phyloP scores from a whole-genome alignment of 2,329 filamentous ascomycete genomes.

The Pseudopyricularia javanii region DNA sequence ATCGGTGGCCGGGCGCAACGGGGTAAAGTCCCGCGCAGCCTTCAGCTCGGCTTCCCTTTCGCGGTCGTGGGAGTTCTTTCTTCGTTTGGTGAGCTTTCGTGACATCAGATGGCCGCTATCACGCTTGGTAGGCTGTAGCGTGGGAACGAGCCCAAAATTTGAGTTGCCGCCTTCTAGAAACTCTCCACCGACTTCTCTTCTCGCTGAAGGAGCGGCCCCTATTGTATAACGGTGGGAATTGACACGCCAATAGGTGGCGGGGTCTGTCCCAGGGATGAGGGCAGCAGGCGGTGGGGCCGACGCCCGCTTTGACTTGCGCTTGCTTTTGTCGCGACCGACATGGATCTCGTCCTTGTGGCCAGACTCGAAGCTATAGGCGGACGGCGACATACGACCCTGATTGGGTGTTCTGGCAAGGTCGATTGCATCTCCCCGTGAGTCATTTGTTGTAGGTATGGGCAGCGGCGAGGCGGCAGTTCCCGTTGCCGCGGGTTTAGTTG shows the following conservation, averaged over 20 bases:
- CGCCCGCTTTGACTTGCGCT: constrained; percentile 10
- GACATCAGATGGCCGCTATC: constrained; percentile 43
- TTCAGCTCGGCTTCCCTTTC: constrained; percentile 79
- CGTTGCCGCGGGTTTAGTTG: constrained; percentile 15
- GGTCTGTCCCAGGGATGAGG: constrained; percentile 5
- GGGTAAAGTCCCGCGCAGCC: constrained; percentile 62
- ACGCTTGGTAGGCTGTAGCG: constrained; percentile 46
- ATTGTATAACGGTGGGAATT: not conserved
- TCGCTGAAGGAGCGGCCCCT: not conserved
- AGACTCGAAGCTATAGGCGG: constrained; percentile 51
- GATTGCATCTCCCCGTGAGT: not conserved
- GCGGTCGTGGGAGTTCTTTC: constrained; percentile 56
- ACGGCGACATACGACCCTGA: not conserved
- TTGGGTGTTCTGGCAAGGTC: not conserved
- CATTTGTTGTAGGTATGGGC: not conserved
- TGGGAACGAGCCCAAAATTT: constrained; percentile 29
- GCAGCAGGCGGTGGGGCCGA: constrained; percentile 14
- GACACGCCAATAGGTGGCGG: not conserved
- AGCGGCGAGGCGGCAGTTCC: constrained; percentile 4
- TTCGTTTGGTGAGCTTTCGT: constrained; percentile 66
- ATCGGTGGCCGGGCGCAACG: constrained; percentile 49
- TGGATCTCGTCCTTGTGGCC: constrained; percentile 42
- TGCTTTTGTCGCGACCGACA: constrained; percentile 18
- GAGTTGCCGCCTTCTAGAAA: constrained; percentile 9
- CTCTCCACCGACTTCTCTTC: not conserved